Evolutionary conservation across 2,329 filamentous ascomycete genomes (phyloP).

Genomic region (Beauveria sp.): DNA sequence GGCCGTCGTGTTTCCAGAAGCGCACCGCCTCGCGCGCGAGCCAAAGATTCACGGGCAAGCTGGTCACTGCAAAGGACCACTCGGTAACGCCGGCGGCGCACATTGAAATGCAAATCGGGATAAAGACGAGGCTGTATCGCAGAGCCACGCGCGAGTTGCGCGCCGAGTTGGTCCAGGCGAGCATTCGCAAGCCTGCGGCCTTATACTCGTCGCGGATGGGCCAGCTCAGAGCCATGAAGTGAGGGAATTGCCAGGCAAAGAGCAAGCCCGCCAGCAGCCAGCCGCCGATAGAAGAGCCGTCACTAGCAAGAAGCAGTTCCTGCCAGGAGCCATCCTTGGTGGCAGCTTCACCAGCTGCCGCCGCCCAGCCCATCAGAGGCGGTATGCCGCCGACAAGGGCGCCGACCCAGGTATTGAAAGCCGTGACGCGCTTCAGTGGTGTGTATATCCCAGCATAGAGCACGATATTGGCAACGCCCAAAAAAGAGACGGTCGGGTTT

Average conservation of each 20-base stretch:
- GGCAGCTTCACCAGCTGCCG: slow-evolving; percentile 81
- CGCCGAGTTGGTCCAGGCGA: slow-evolving; percentile 79
- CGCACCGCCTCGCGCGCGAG: slow-evolving; percentile 68
- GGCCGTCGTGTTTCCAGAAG: slow-evolving; percentile 74
- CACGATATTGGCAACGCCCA: slow-evolving; percentile 77
- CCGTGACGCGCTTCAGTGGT: slow-evolving; percentile 78
- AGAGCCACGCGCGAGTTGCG: slow-evolving; percentile 82
- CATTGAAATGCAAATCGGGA: slow-evolving; percentile 76
- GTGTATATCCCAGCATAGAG: slow-evolving; percentile 92
- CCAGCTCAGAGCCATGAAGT: slow-evolving; percentile 94
- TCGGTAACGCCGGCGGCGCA: slow-evolving; percentile 78
- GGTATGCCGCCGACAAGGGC: slow-evolving; percentile 89
- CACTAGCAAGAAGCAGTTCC: slow-evolving; percentile 62
- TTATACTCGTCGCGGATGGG: slow-evolving; percentile 85
- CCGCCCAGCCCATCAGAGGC: slow-evolving; percentile 96
- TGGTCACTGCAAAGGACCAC: slow-evolving; percentile 75
- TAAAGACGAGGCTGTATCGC: slow-evolving; percentile 76
- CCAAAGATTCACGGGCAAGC: slow-evolving; percentile 78
- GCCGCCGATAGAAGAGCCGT: slow-evolving; percentile 62
- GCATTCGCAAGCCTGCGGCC: slow-evolving; percentile 59
- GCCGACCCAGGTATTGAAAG: slow-evolving; percentile 90
- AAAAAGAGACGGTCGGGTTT: slow-evolving; percentile 83
- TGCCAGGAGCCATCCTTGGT: slow-evolving; percentile 67
- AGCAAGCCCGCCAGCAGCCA: slow-evolving; percentile 82
- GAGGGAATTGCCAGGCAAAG: slow-evolving; percentile 96